phyloP scores from a whole-genome alignment of 2,329 filamentous ascomycete species.

The Cercospora sp. region DNA sequence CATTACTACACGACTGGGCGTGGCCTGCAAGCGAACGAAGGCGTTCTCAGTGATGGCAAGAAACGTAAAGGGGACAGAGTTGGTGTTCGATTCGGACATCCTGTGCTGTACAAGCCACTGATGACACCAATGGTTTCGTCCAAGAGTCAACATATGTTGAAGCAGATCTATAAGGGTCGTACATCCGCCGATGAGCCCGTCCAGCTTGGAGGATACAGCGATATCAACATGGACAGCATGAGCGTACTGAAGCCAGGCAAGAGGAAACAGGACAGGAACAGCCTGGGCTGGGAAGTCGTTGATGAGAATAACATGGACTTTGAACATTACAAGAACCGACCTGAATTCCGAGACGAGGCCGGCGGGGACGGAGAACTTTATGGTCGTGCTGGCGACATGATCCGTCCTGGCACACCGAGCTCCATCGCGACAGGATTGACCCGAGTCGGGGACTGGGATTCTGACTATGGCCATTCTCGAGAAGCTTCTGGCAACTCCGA shows the following conservation, averaged over 20 bases:
- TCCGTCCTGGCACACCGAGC: constrained; percentile 62
- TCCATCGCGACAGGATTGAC: constrained; percentile 45
- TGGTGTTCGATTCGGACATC: constrained; percentile 81
- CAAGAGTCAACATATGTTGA: constrained; percentile 81
- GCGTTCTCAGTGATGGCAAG: constrained; percentile 42
- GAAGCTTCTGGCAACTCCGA: constrained; percentile 13
- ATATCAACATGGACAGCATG: constrained; percentile 85
- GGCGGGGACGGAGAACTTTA: constrained; percentile 66
- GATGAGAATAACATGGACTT: constrained; percentile 85
- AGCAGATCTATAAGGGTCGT: constrained; percentile 82
- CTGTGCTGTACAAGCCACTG: constrained; percentile 81
- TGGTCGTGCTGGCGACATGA: constrained; percentile 60
- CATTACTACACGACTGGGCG: constrained; percentile 75
- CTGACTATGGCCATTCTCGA: constrained; percentile 25
- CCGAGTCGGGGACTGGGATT: constrained; percentile 34
- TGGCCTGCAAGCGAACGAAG: constrained; percentile 46
- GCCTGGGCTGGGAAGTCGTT: constrained; percentile 74
- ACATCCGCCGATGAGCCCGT: constrained; percentile 61
- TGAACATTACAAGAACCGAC: constrained; percentile 84
- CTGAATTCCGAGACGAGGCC: constrained; percentile 83
- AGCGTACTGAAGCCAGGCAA: constrained; percentile 59
- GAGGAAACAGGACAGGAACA: constrained; percentile 40
- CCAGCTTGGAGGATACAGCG: constrained; percentile 70
- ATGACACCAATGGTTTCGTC: constrained; percentile 95
- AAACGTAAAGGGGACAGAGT: constrained; percentile 62